These are phyloP conservation scores for Yamadazyma sp. DNA, from an alignment of 1,139 yeast species.

Conservation along the genomic window DNA sequence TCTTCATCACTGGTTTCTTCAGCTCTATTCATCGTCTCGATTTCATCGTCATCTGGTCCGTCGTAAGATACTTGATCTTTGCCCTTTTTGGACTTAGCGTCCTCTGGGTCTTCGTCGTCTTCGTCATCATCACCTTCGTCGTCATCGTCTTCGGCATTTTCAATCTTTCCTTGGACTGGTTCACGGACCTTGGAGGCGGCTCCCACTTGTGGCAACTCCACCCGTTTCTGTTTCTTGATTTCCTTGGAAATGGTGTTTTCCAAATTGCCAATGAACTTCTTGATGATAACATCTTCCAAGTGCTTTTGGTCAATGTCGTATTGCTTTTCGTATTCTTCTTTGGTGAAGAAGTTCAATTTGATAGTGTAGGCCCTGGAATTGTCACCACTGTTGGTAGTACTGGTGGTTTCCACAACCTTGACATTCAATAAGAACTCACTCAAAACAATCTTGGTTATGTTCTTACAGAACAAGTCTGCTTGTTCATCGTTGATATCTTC, in stretches of 20 bases:
- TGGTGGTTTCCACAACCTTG: conserved; percentile 84
- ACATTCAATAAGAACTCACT: conserved; percentile 89
- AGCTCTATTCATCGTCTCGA: conserved; percentile 82
- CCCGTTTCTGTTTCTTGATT: conserved; percentile 74
- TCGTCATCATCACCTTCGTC: conserved; percentile 44
- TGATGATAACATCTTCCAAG: conserved; percentile 67
- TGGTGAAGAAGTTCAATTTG: conserved; percentile 71
- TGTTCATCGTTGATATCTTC: conserved; percentile 77
- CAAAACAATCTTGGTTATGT: conserved; percentile 79
- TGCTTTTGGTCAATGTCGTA: conserved; percentile 84
- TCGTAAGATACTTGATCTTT: conserved; percentile 92
- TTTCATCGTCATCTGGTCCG: conserved; percentile 91
- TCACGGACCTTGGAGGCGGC: conserved; percentile 62
- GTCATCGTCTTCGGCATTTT: conserved; percentile 25
- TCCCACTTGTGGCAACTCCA: conserved; percentile 65
- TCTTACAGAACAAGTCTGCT: conserved; percentile 92
- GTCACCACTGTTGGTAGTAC: conserved; percentile 47
- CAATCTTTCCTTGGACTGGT: conserved; percentile 34
- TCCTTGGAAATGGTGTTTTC: conserved; percentile 78
- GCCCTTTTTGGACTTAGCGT: conserved; percentile 59
- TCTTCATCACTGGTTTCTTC: conserved; percentile 72
- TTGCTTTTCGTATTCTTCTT: conserved; percentile 77
- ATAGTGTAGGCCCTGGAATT: conserved; percentile 75
- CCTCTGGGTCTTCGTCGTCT: conserved; percentile 71
- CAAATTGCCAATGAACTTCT: conserved; percentile 64